Conservation (phyloP, 352 stramenopile genomes). For the Phytophthora europaea region DNA sequence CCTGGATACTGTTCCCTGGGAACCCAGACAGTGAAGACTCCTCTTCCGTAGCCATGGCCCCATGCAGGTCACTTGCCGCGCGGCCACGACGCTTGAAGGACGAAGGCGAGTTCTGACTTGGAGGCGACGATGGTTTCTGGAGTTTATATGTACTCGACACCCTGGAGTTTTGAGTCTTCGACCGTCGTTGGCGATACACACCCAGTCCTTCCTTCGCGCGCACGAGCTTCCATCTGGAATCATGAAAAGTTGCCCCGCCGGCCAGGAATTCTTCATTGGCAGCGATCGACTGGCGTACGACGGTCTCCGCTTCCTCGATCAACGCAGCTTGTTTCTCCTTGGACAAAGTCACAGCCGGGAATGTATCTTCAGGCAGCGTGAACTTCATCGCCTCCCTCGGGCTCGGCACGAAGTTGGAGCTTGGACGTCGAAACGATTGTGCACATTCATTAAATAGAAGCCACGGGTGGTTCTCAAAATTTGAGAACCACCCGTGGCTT, state of each 20-base stretch:
- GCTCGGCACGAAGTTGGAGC: not conserved
- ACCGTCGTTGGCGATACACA: conserved; percentile 40
- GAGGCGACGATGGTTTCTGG: not conserved
- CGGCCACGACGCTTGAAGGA: conserved; percentile 16
- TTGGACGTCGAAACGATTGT: conserved; percentile 13
- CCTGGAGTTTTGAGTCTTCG: not conserved
- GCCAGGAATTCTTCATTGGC: conserved; percentile 52
- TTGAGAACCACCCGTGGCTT: conserved; percentile 3
- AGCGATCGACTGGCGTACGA: conserved; percentile 53
- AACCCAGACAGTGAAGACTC: not conserved
- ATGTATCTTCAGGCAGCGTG: conserved; percentile 45
- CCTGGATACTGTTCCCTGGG: conserved; percentile 11
- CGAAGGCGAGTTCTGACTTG: conserved; percentile 1
- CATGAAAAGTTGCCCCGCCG: conserved; percentile 31
- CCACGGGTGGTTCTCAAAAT: too few relatives aligned
- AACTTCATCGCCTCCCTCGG: conserved; percentile 47
- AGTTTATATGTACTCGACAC: not conserved
- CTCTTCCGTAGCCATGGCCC: not conserved
- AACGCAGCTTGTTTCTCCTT: conserved; percentile 41
- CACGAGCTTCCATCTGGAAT: conserved; percentile 49
- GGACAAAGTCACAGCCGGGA: conserved; percentile 39
- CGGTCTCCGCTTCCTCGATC: conserved; percentile 45
- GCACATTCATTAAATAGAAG: too few relatives aligned
- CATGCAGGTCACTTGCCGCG: not conserved
- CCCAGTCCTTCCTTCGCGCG: conserved; percentile 44